Evolutionary conservation across 2,329 filamentous ascomycete species (phyloP).

Genomic region (Colletotrichum sp.): DNA sequence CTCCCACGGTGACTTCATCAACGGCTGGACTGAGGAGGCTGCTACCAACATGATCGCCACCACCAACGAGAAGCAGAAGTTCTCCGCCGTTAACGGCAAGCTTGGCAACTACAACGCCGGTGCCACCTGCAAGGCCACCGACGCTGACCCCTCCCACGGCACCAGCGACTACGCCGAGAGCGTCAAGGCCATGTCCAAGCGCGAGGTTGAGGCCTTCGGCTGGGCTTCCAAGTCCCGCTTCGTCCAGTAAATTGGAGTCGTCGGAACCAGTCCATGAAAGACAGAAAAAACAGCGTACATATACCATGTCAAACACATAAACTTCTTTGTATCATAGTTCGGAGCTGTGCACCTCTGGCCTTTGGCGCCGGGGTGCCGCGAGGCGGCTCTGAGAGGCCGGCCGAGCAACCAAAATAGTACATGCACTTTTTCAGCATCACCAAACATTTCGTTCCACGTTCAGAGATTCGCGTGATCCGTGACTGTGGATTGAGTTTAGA

Average conservation of each 20-base stretch:
- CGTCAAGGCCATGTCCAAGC: conserved; percentile 25
- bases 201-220: conserved; percentile 7
- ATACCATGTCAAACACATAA: neutral
- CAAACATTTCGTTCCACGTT: neutral
- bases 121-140: conserved; percentile 34
- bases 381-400: neutral
- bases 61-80: conserved; percentile 39
- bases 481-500: neutral
- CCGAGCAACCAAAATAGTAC: neutral
- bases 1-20: conserved; percentile 54
- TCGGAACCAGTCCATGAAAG: neutral
- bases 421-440: neutral
- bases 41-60: conserved; percentile 45
- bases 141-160: conserved; percentile 44
- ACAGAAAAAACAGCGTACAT: neutral
- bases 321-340: neutral
- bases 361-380: neutral
- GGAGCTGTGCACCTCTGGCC: neutral
- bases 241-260: neutral
- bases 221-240: conserved; percentile 20
- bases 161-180: conserved; percentile 45
- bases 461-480: neutral
- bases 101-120: conserved; percentile 34
- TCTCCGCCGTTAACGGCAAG: conserved; percentile 37
- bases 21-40: conserved; percentile 49